phyloP scores from a whole-genome alignment of 2,329 filamentous ascomycete species.

The Arthrobotrys sphaeroides region DNA sequence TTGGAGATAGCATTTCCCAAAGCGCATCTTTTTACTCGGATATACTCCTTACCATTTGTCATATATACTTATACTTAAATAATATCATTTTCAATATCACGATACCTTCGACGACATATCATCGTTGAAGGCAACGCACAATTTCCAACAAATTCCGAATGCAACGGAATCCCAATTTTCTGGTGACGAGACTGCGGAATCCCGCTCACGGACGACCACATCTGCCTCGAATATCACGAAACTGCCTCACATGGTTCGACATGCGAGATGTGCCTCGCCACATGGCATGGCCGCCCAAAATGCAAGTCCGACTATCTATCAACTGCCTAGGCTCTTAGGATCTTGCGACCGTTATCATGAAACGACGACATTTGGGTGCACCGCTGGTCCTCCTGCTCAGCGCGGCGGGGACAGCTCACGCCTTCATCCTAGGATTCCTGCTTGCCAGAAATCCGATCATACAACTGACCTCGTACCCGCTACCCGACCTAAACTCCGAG shows the following conservation, averaged over 20 bases:
- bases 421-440: constrained; percentile 34
- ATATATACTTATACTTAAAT: background rate
- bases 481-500: background rate
- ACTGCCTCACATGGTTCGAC: constrained; percentile 8
- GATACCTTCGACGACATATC: background rate
- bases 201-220: background rate
- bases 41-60: background rate
- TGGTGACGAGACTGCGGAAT: no score
- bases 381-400: background rate
- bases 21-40: background rate
- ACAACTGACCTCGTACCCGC: constrained; percentile 8
- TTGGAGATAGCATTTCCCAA: no score
- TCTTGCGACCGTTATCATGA: background rate
- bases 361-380: background rate
- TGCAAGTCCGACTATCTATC: no score
- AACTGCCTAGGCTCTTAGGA: background rate
- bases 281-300: background rate
- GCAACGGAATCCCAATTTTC: no score
- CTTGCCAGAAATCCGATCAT: background rate
- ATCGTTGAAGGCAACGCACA: constrained; percentile 11
- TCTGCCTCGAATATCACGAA: constrained; percentile 20
- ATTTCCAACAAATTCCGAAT: constrained; percentile 13
- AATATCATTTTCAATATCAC: background rate
- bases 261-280: background rate
- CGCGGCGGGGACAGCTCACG: background rate